These are phyloP conservation scores for Kodamaea laetipori DNA, from an alignment of 805 yeast species.

Conservation along the genomic window DNA sequence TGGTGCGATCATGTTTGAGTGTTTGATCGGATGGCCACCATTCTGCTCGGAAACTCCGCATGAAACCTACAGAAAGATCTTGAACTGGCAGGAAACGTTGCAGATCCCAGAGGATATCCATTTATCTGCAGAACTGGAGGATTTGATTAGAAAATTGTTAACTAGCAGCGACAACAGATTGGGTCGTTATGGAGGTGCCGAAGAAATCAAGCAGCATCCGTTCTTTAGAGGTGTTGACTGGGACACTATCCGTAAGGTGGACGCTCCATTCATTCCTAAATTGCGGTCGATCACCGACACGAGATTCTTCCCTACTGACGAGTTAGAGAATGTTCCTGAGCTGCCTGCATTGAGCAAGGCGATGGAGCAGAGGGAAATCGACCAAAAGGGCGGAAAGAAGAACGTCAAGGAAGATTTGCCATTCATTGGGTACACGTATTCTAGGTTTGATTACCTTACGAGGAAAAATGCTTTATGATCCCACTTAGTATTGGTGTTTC, in stretches of 20 bases:
- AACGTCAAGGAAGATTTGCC: constrained; percentile 86
- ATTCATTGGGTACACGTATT: constrained; percentile 95
- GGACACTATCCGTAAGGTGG: constrained; percentile 83
- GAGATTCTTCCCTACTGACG: constrained; percentile 97
- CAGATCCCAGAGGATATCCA: constrained; percentile 92
- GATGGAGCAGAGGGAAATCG: constrained; percentile 61
- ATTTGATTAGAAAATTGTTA: constrained; percentile 72
- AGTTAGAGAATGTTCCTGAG: constrained; percentile 91
- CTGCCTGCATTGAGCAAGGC: constrained; percentile 63
- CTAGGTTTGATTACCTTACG: constrained; percentile 90
- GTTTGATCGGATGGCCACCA: constrained; percentile 96
- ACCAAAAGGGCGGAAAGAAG: constrained; percentile 44
- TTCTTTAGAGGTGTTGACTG: constrained; percentile 96
- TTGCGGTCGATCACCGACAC: constrained; percentile 93
- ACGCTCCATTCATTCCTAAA: constrained; percentile 93
- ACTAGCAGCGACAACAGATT: constrained; percentile 78
- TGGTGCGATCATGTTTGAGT: constrained; percentile 96
- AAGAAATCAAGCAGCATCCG: constrained; percentile 86
- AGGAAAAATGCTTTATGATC: constrained; percentile 63
- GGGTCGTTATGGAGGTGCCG: constrained; percentile 90
- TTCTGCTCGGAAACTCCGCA: constrained; percentile 94
- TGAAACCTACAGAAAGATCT: constrained; percentile 87
- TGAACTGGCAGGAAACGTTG: constrained; percentile 87
- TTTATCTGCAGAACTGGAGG: constrained; percentile 85
- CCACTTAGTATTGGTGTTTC: too few species aligned